Evolutionary conservation across 2,329 filamentous ascomycete genomes (phyloP).

Genomic region (Pseudonectria buxi): DNA sequence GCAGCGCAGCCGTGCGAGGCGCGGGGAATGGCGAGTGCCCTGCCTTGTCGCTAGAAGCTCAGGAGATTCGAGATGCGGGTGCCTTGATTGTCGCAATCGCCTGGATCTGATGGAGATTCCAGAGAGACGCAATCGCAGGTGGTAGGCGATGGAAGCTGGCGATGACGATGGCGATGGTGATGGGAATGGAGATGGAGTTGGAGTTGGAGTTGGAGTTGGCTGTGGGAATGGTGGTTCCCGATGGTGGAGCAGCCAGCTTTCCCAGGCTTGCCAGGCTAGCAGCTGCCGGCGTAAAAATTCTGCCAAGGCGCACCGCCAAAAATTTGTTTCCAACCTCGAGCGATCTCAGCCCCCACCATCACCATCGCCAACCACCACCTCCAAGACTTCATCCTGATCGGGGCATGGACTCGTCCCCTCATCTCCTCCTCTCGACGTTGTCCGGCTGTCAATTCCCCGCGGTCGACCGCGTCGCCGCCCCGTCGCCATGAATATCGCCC

Average conservation of each 20-base stretch:
- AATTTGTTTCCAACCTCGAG: conserved; percentile 25
- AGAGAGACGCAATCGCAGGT: too few relatives aligned
- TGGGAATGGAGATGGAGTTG: too few relatives aligned
- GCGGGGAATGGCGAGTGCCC: too few relatives aligned
- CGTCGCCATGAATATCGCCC: conserved; percentile 60
- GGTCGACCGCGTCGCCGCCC: conserved; percentile 11
- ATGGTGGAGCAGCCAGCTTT: neutral
- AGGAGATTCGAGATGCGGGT: too few relatives aligned
- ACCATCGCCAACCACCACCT: conserved; percentile 8
- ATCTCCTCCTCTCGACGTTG: conserved; percentile 11
- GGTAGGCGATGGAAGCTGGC: too few relatives aligned
- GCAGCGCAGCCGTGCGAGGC: too few relatives aligned
- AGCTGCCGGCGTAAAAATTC: conserved; percentile 26
- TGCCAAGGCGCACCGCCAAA: conserved; percentile 42
- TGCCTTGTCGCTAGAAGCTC: neutral
- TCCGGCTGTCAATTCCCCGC: conserved; percentile 14
- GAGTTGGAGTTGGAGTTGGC: neutral
- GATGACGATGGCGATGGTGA: too few relatives aligned
- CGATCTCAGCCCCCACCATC: conserved; percentile 15
- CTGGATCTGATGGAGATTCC: too few relatives aligned
- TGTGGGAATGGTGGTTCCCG: neutral
- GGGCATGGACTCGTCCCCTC: conserved; percentile 18
- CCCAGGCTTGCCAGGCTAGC: too few relatives aligned
- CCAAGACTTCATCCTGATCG: conserved; percentile 2
- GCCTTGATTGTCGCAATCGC: too few relatives aligned